These are phyloP conservation scores for Arabidopsis hybrid DNA, from an alignment of 441 rosid species.

Conservation along the genomic window DNA sequence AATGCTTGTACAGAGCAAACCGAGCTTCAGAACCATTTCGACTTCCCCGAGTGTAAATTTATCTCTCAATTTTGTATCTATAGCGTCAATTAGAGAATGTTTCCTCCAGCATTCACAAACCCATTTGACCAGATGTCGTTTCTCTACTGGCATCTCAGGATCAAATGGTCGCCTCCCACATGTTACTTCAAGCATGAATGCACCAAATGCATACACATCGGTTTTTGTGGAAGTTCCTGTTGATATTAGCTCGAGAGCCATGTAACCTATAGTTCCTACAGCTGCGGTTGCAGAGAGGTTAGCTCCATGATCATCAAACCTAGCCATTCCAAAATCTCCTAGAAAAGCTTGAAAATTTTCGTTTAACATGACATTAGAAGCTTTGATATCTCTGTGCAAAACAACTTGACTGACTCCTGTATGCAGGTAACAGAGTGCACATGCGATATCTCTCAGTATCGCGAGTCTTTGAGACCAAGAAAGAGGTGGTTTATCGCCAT, in stretches of 20 bases:
- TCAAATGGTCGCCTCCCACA: constrained; percentile 42
- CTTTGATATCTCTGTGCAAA: constrained; percentile 67
- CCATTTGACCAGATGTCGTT: constrained; percentile 27
- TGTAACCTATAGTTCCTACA: constrained; percentile 66
- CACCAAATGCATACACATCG: constrained; percentile 40
- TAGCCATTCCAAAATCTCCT: constrained; percentile 79
- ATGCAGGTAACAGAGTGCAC: constrained; percentile 64
- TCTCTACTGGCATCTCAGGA: background rate
- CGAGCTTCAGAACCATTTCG: constrained; percentile 38
- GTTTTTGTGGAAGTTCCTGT: constrained; percentile 45
- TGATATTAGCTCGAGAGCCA: constrained; percentile 57
- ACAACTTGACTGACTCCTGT: constrained; percentile 67
- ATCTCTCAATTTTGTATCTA: constrained; percentile 24
- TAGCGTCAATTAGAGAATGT: background rate
- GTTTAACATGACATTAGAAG: constrained; percentile 54
- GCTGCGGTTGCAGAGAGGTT: constrained; percentile 50
- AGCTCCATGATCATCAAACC: constrained; percentile 51
- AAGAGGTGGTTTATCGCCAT: constrained; percentile 23
- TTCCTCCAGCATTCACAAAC: constrained; percentile 34
- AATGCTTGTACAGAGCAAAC: constrained; percentile 54
- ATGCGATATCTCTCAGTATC: constrained; percentile 52
- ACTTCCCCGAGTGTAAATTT: constrained; percentile 4
- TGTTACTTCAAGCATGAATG: constrained; percentile 34
- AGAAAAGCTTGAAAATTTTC: constrained; percentile 43
- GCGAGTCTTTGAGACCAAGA: constrained; percentile 28